These are phyloP conservation scores for Gentiana dahurica DNA, from an alignment of 257 asterid species.

Conservation along the genomic window DNA sequence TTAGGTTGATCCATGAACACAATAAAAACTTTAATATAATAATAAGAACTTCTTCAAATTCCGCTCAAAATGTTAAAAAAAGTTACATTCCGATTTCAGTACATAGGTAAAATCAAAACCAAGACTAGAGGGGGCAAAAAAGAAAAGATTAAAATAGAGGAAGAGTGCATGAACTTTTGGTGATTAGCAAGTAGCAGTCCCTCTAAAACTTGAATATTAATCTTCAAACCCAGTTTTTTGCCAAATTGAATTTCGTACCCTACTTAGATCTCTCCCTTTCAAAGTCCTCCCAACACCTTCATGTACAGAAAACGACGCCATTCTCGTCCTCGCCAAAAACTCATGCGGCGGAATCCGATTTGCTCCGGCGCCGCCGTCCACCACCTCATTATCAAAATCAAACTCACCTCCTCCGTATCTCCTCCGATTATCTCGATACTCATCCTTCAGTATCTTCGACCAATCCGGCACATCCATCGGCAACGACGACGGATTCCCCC, in stretches of 20 bases:
- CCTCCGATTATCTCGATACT: slow-evolving; percentile 50
- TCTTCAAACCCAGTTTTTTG: slow-evolving; percentile 91
- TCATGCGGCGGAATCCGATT: slow-evolving; percentile 72
- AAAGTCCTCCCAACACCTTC: slow-evolving; percentile 93
- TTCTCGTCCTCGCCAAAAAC: slow-evolving; percentile 37
- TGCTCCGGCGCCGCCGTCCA: slow-evolving; percentile 23
- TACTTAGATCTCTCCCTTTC: slow-evolving; percentile 93
- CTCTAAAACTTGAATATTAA: slow-evolving; percentile 10
- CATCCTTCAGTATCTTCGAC: slow-evolving; percentile 87
- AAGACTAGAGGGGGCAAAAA: too few relatives aligned
- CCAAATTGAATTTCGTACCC: slow-evolving; percentile 95
- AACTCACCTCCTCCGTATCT: slow-evolving; percentile 17
- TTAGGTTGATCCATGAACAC: too few relatives aligned
- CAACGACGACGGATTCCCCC: slow-evolving; percentile 44
- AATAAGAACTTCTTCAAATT: too few relatives aligned
- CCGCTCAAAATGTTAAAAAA: too few relatives aligned
- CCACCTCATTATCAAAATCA: slow-evolving; percentile 24
- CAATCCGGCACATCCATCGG: slow-evolving; percentile 98
- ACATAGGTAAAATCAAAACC: too few relatives aligned
- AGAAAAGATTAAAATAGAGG: too few relatives aligned
- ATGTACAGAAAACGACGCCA: slow-evolving; percentile 80
- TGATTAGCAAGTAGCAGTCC: background rate
- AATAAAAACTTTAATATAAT: too few relatives aligned
- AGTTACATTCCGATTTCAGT: too few relatives aligned
- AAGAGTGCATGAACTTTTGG: too few relatives aligned